Evolutionary conservation across 208 protist species (phyloP).

Genomic region (Crithidia sp.): DNA sequence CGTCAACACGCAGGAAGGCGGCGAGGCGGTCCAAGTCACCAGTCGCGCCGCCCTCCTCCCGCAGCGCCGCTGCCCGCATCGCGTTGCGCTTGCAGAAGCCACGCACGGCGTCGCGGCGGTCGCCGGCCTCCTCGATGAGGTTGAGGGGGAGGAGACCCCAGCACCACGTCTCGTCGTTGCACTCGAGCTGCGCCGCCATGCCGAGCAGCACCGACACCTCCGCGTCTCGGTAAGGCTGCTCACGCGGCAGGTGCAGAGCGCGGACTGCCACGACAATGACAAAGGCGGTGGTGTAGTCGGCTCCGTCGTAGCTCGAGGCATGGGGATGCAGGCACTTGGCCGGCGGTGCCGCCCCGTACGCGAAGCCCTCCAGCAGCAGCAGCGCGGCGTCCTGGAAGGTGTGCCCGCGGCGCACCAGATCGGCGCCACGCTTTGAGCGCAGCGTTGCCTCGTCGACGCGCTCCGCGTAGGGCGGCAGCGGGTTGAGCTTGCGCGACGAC

Average conservation of each 20-base stretch:
- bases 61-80: slow-evolving; percentile 41
- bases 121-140: slow-evolving; percentile 63
- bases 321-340: slow-evolving; percentile 78
- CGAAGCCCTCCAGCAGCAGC: slow-evolving; percentile 79
- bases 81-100: slow-evolving; percentile 81
- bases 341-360: slow-evolving; percentile 48
- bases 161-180: slow-evolving; percentile 72
- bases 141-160: slow-evolving; percentile 84
- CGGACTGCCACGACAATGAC: slow-evolving; percentile 67
- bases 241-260: slow-evolving; percentile 50
- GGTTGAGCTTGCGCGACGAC: slow-evolving; percentile 47
- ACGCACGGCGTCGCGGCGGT: slow-evolving; percentile 60
- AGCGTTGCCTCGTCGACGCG: slow-evolving; percentile 40
- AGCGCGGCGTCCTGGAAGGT: slow-evolving; percentile 79
- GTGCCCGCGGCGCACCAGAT: slow-evolving; percentile 65
- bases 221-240: slow-evolving; percentile 57
- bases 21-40: slow-evolving; percentile 52
- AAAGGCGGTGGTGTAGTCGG: slow-evolving; percentile 83
- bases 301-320: slow-evolving; percentile 83
- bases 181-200: slow-evolving; percentile 71
- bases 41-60: slow-evolving; percentile 7
- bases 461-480: slow-evolving; percentile 84
- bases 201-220: slow-evolving; percentile 78
- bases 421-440: slow-evolving; percentile 50
- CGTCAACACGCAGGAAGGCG: slow-evolving; percentile 44